These are phyloP conservation scores for Sordariomycetes sp. DNA, from an alignment of 2,329 filamentous ascomycete species.

Conservation along the genomic window DNA sequence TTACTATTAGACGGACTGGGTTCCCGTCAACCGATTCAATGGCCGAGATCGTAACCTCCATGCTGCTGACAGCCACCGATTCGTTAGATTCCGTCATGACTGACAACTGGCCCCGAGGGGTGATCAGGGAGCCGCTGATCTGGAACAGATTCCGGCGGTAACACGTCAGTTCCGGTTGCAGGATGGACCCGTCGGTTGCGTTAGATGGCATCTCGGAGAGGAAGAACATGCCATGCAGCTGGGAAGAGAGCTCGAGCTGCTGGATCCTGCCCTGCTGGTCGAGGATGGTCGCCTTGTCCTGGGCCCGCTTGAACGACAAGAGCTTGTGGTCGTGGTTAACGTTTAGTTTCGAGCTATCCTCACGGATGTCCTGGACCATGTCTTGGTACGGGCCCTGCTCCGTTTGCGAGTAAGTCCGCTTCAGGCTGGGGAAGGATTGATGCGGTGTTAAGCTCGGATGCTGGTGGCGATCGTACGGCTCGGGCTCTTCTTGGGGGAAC, in stretches of 20 bases:
- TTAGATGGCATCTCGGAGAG: constrained; percentile 67
- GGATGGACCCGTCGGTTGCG: constrained; percentile 41
- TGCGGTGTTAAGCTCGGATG: constrained; percentile 35
- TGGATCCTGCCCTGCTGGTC: constrained; percentile 49
- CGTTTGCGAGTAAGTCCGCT: constrained; percentile 45
- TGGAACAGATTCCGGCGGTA: constrained; percentile 94
- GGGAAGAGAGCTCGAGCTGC: constrained; percentile 54
- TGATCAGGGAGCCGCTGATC: constrained; percentile 79
- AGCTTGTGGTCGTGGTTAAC: constrained; percentile 52
- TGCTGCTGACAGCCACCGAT: constrained; percentile 67
- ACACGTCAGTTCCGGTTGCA: constrained; percentile 81
- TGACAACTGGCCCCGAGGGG: constrained; percentile 67
- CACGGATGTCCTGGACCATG: constrained; percentile 49
- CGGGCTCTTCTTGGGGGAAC: constrained; percentile 43
- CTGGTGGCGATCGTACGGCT: constrained; percentile 42
- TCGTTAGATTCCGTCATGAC: constrained; percentile 78
- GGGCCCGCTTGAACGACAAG: constrained; percentile 43
- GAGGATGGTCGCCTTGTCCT: constrained; percentile 50
- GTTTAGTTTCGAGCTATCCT: constrained; percentile 45
- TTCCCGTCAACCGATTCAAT: constrained; percentile 94
- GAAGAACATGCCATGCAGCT: constrained; percentile 85
- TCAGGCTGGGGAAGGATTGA: constrained; percentile 44
- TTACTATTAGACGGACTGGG: constrained; percentile 84
- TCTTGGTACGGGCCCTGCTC: constrained; percentile 47
- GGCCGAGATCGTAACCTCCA: constrained; percentile 82